Evolutionary conservation across 1,139 yeast genomes (phyloP), one percentile per base, ranked within the genome.

Genomic region (Diutina ranongensis): DNA sequence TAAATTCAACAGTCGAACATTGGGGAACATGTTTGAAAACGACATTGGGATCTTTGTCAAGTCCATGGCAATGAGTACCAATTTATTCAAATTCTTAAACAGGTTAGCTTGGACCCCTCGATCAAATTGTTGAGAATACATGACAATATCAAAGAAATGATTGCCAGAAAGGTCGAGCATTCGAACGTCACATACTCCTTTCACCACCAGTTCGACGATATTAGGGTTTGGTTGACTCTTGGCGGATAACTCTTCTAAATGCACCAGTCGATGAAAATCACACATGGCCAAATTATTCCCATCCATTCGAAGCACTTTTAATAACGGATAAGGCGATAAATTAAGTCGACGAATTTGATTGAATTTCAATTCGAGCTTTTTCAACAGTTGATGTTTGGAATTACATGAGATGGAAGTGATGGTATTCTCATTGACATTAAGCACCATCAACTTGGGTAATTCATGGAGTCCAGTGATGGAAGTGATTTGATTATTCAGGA

Each of bases 301-400:
- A 54, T 76, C 80, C 27, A 74, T 53, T 46, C 76, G 62, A 35
- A 77, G 56, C 3, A 67, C 69, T 44, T 78, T 59, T 49, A 76
- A 60, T 32, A 52, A 58, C 1, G 74, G 73, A 48, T 63, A 68
- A 9, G 52, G 47, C 2, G 51, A 51, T 9, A 74, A 51, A 45
- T 70, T 63, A 15, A 76, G 51, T 2, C 45, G 45, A 16, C 48
- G 49, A 32, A 76, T 52, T 2, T 57, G 55, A 52, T 76, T 76
- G 48, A 64, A 62, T 49, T 68, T 72, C 31, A 76, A 47, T 22
- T 64, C 54, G 28, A 77, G 54, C 52, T 75, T 74, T 53, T 69
- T 73, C 52, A 76, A 58, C 35, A 54, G 57, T 1, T 44, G 38
- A 49, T 68, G 72, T 27, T 50, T 57, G 1, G 48, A 55, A 2